Evolutionary conservation across 768 basidiomycete genomes (phyloP).

Genomic region (Suillus sp.): DNA sequence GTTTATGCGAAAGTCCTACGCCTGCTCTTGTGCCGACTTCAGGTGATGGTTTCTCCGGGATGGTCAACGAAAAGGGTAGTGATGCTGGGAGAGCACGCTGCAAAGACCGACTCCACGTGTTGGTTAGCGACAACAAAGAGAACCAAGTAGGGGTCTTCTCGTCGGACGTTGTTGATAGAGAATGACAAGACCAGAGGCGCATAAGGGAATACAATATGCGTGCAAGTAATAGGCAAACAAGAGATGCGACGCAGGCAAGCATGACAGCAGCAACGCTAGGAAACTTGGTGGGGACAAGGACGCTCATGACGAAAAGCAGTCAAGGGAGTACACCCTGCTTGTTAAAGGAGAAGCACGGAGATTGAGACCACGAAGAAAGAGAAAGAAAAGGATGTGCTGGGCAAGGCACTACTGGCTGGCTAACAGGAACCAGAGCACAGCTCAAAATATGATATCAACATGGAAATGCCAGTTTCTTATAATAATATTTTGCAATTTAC

Average conservation of each 20-base stretch:
- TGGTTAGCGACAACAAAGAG: conserved; percentile 8
- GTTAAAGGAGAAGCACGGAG: conserved; percentile 26
- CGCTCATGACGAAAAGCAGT: conserved; percentile 26
- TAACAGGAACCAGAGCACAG: conserved; percentile 20
- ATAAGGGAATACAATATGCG: conserved; percentile 31
- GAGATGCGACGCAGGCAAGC: conserved; percentile 33
- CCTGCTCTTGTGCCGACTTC: conserved; percentile 16
- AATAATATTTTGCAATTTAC: conserved; percentile 4
- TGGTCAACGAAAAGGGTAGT: conserved; percentile 28
- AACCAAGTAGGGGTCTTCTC: conserved; percentile 20
- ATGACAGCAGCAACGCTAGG: conserved; percentile 33
- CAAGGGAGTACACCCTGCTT: conserved; percentile 15
- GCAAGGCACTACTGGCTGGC: conserved; percentile 16
- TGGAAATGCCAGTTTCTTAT: conserved; percentile 7
- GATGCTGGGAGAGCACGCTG: conserved; percentile 29
- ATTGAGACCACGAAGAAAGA: conserved; percentile 22
- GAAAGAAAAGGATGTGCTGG: conserved; percentile 13
- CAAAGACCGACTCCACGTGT: conserved; percentile 24
- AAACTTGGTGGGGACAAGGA: conserved; percentile 34
- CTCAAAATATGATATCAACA: conserved; percentile 14
- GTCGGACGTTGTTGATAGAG: conserved; percentile 13
- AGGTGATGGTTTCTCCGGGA: conserved; percentile 24
- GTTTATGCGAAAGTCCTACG: conserved; percentile 16
- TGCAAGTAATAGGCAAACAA: conserved; percentile 32
- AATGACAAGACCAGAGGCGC: conserved; percentile 31